These are phyloP conservation scores for Urostyla sp. DNA, from an alignment of 73 alveolate genomes.

Conservation along the genomic window DNA sequence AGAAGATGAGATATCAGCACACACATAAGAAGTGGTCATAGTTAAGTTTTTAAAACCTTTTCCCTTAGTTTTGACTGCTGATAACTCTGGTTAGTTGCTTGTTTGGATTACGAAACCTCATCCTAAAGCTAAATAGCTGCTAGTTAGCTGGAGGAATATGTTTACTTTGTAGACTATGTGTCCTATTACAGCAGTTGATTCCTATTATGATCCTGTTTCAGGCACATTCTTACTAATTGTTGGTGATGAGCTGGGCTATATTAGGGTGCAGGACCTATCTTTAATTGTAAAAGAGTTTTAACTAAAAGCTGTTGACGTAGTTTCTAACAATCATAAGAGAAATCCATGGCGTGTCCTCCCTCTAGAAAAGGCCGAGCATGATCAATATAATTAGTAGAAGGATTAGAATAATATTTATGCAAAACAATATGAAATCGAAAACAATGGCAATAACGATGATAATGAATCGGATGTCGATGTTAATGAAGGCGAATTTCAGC, in stretches of 20 bases:
- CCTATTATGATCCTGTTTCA: constrained; percentile 47
- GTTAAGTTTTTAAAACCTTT: constrained; percentile 71
- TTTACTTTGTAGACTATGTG: constrained; percentile 77
- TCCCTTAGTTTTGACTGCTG: constrained; percentile 75
- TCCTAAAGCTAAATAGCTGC: constrained; percentile 57
- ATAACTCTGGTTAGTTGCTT: constrained; percentile 66
- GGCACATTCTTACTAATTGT: constrained; percentile 38
- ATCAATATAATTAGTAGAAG: constrained; percentile 31
- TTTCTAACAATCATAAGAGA: constrained; percentile 52
- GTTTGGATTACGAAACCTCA: constrained; percentile 69
- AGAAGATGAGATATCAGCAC: constrained; percentile 72
- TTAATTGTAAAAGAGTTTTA: constrained; percentile 35
- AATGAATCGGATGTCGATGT: not conserved
- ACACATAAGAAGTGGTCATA: constrained; percentile 66
- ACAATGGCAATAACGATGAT: constrained; percentile 33
- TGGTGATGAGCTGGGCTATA: constrained; percentile 81
- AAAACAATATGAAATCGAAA: constrained; percentile 20
- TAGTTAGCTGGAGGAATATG: constrained; percentile 82
- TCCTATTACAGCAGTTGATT: constrained; percentile 75
- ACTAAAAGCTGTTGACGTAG: constrained; percentile 52
- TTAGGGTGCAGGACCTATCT: constrained; percentile 65
- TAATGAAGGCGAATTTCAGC: constrained; percentile 56
- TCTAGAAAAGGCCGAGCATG: constrained; percentile 49
- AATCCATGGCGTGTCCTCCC: constrained; percentile 70
- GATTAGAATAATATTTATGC: not conserved